phyloP scores from a whole-genome alignment of 2,329 filamentous ascomycete species.

The Elsinoe fawcettii region DNA sequence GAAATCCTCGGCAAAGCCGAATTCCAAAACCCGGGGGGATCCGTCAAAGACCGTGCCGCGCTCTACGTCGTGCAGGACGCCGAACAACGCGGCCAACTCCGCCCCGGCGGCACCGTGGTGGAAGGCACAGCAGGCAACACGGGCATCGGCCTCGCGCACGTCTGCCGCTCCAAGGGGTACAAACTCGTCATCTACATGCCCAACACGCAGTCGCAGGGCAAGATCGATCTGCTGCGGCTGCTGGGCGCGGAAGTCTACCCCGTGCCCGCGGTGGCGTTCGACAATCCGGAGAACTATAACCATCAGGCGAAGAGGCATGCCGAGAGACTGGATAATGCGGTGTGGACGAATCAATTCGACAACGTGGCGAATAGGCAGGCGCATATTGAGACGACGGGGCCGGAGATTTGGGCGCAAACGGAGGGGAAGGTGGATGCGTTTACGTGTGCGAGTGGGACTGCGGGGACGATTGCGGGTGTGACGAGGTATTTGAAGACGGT shows the following conservation, averaged over 20 bases:
- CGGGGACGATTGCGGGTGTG: constrained; percentile 79
- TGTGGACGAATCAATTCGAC: constrained; percentile 99
- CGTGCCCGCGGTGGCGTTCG: constrained; percentile 90
- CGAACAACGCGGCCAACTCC: constrained; percentile 75
- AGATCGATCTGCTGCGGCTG: constrained; percentile 85
- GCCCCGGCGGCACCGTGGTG: constrained; percentile 84
- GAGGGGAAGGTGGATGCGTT: constrained; percentile 81
- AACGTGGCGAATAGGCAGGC: constrained; percentile 89
- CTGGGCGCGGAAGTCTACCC: constrained; percentile 93
- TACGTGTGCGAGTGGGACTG: constrained; percentile 90
- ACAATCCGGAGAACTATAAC: constrained; percentile 95
- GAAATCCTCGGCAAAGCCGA: constrained; percentile 94
- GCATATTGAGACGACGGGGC: constrained; percentile 93
- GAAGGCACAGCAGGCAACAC: constrained; percentile 98
- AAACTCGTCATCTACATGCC: constrained; percentile 99
- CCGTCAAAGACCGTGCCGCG: constrained; percentile 91
- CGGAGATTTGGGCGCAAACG: constrained; percentile 95
- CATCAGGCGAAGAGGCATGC: constrained; percentile 89
- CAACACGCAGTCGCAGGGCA: constrained; percentile 95
- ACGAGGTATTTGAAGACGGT: constrained; percentile 83
- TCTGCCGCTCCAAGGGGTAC: constrained; percentile 87
- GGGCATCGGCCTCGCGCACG: constrained; percentile 93
- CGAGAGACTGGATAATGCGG: constrained; percentile 75
- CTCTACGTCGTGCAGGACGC: constrained; percentile 91
- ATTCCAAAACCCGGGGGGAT: constrained; percentile 96